phyloP scores from a whole-genome alignment of 345 rosid species.

The Orychophragmus violaceus region DNA sequence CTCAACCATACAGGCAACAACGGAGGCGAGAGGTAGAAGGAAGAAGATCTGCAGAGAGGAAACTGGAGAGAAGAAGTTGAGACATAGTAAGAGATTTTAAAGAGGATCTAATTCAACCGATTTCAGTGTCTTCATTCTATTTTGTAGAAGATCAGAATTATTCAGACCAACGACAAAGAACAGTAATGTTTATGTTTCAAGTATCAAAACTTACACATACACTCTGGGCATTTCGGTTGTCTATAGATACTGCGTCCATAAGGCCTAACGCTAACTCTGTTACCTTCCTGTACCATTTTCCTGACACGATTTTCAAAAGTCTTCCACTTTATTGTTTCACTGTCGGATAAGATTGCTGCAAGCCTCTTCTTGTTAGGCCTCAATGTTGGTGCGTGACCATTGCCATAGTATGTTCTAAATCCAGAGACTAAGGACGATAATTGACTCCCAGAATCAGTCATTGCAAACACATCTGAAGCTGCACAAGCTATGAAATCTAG shows the following conservation, averaged over 20 bases:
- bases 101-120: background rate
- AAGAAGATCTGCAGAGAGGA: conserved; percentile 63
- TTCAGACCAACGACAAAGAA: background rate
- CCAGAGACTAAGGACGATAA: conserved; percentile 86
- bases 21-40: conserved; percentile 80
- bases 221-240: conserved; percentile 77
- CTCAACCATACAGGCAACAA: conserved; percentile 52
- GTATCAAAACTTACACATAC: conserved; percentile 54
- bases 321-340: conserved; percentile 52
- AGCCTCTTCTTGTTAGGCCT: conserved; percentile 91
- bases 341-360: conserved; percentile 63
- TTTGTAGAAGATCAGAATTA: background rate
- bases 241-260: conserved; percentile 84
- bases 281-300: conserved; percentile 73
- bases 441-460: conserved; percentile 98
- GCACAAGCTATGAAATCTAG: conserved; percentile 86
- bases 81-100: background rate
- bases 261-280: conserved; percentile 47
- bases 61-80: conserved; percentile 69
- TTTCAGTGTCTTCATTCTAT: conserved; percentile 9
- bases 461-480: conserved; percentile 80
- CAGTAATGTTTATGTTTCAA: background rate
- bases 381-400: conserved; percentile 63
- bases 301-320: conserved; percentile 52
- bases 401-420: conserved; percentile 73